These are phyloP conservation scores for Lineolata rhizophorae DNA, from an alignment of 495 filamentous ascomycete species.

Conservation along the genomic window DNA sequence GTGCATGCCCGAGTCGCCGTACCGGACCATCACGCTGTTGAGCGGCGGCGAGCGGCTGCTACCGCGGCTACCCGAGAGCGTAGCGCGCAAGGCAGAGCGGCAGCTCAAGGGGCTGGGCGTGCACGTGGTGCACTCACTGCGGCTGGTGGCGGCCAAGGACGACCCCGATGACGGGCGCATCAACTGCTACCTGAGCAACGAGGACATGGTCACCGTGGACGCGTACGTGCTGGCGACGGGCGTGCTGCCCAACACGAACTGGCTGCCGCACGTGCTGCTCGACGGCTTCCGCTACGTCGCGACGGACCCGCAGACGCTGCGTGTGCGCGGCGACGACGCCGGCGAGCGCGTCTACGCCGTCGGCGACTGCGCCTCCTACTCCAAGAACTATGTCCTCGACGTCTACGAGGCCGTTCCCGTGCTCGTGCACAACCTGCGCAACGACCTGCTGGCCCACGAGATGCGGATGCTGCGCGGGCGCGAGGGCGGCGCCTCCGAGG, in stretches of 20 bases:
- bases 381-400: conserved; percentile 10
- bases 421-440: conserved; percentile 13
- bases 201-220: conserved; percentile 9
- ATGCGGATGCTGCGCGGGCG: not conserved
- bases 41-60: conserved; percentile 8
- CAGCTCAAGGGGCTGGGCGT: conserved; percentile 9
- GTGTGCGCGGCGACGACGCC: conserved; percentile 4
- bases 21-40: conserved; percentile 10
- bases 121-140: conserved; percentile 7
- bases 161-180: conserved; percentile 5
- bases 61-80: conserved; percentile 1
- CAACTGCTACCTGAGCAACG: conserved; percentile 8
- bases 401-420: conserved; percentile 14
- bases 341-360: conserved; percentile 10
- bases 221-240: conserved; percentile 11
- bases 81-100: conserved; percentile 7
- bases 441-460: conserved; percentile 12
- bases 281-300: conserved; percentile 9
- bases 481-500: conserved; percentile 5
- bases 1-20: not conserved
- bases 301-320: conserved; percentile 6
- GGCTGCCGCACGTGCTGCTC: conserved; percentile 7
- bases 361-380: conserved; percentile 14
- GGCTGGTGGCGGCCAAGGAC: conserved; percentile 4
- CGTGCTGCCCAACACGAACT: conserved; percentile 11